Conservation (phyloP, 2,329 filamentous ascomycete genomes). For the Boeremia exigua region DNA sequence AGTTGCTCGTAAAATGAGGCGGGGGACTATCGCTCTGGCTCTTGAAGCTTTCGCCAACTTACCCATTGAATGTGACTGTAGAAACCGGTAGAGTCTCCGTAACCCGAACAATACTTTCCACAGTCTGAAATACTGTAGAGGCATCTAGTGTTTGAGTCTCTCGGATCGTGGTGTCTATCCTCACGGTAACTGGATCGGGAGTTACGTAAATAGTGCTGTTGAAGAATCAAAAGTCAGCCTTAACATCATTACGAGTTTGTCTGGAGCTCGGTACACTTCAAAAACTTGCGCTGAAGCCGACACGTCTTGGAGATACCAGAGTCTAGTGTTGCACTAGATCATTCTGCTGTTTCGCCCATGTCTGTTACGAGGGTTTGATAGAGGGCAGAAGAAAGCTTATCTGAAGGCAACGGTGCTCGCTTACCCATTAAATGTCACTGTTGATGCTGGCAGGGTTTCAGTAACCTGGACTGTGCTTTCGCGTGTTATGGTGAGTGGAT, state of each 20-base stretch:
- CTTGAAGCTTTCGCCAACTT: not conserved
- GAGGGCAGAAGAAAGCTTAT: not conserved
- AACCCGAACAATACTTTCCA: not conserved
- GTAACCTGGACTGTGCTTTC: not conserved
- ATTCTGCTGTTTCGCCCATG: too few species aligned
- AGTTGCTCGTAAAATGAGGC: too few species aligned
- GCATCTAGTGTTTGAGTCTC: not conserved
- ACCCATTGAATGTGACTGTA: conserved; percentile 8
- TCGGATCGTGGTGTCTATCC: not conserved
- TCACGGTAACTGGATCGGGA: not conserved
- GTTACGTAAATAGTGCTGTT: conserved; percentile 1
- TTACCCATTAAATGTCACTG: conserved; percentile 6
- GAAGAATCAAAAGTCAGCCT: not conserved
- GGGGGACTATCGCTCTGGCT: too few species aligned
- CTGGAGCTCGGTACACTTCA: too few species aligned
- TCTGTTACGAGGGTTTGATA: too few species aligned
- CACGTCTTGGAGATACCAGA: not conserved
- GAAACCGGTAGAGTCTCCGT: conserved; percentile 4
- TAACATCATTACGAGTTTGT: not conserved
- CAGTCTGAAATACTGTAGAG: not conserved
- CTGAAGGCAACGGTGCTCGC: not conserved
- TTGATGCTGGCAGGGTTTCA: not conserved
- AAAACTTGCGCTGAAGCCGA: not conserved
- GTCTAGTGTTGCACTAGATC: not conserved
- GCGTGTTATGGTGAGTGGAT: not conserved